Conservation (phyloP, 2,329 filamentous ascomycete genomes). For the Paramyrothecium sp. region DNA sequence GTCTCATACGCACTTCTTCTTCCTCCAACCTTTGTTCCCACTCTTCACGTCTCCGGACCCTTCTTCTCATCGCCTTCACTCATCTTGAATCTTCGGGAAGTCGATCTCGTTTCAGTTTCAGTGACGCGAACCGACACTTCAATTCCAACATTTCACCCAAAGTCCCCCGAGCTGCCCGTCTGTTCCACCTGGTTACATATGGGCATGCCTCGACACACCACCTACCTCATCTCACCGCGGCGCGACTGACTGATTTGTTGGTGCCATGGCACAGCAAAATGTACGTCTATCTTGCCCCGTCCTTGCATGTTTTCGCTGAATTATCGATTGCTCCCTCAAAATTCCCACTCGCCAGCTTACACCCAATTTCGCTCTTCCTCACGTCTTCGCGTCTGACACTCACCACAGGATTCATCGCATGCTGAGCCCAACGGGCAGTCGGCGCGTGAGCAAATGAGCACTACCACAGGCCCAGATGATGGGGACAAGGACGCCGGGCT, state of each 20-base stretch:
- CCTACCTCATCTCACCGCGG: constrained; percentile 29
- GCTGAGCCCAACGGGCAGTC: constrained; percentile 30
- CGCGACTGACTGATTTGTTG: constrained; percentile 30
- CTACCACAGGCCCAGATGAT: constrained; percentile 45
- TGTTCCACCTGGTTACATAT: constrained; percentile 21
- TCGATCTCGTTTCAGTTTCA: neutral
- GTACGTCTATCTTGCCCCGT: constrained; percentile 23
- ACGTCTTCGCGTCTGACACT: constrained; percentile 12
- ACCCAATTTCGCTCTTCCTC: constrained; percentile 11
- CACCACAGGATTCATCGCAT: constrained; percentile 30
- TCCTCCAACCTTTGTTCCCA: constrained; percentile 30
- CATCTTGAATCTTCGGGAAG: constrained; percentile 4
- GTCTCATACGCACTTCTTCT: constrained; percentile 29
- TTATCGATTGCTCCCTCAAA: constrained; percentile 7
- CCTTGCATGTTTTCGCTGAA: constrained; percentile 14
- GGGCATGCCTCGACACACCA: constrained; percentile 29
- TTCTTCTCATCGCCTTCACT: constrained; percentile 20
- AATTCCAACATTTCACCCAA: constrained; percentile 6
- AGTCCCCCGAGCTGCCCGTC: constrained; percentile 14
- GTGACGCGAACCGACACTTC: constrained; percentile 5
- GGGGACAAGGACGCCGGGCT: constrained; percentile 47
- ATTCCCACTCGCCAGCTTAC: constrained; percentile 4
- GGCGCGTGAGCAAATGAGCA: constrained; percentile 41
- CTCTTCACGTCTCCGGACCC: constrained; percentile 24
- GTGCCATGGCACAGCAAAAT: constrained; percentile 38